phyloP scores from a whole-genome alignment of 495 filamentous ascomycete species.

The Aspergillus campestris region DNA sequence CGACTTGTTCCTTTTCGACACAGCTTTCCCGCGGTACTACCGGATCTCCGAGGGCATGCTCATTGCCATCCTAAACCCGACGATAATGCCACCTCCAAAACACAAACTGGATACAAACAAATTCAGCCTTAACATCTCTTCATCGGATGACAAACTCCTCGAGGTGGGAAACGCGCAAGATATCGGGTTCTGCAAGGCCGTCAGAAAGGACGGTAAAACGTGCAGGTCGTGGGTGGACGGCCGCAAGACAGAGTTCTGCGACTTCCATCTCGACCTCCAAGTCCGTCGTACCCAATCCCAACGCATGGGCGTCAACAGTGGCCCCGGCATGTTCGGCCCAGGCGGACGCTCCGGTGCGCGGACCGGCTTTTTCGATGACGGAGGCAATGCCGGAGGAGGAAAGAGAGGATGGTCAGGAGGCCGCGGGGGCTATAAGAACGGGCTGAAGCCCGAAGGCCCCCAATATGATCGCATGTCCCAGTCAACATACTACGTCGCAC shows the following conservation, averaged over 20 bases:
- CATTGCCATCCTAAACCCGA: slow-evolving; percentile 89
- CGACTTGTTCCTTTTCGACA: slow-evolving; percentile 85
- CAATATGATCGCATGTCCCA: slow-evolving; percentile 53
- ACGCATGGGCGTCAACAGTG: slow-evolving; percentile 73
- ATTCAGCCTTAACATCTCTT: slow-evolving; percentile 76
- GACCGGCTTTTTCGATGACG: slow-evolving; percentile 33
- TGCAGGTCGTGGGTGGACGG: slow-evolving; percentile 83
- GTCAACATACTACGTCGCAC: slow-evolving; percentile 51
- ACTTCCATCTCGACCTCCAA: slow-evolving; percentile 79
- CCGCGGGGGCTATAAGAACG: slow-evolving; percentile 19
- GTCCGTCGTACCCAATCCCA: slow-evolving; percentile 59
- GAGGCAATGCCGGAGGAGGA: slow-evolving; percentile 11
- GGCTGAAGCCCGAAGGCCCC: slow-evolving; percentile 36
- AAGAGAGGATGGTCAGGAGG: slow-evolving; percentile 15
- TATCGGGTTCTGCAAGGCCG: slow-evolving; percentile 77
- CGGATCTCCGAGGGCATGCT: slow-evolving; percentile 79
- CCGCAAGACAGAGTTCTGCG: slow-evolving; percentile 82
- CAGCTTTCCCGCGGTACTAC: slow-evolving; percentile 85
- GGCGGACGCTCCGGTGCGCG: slow-evolving; percentile 36
- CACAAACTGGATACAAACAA: slow-evolving; percentile 63
- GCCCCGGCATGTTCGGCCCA: slow-evolving; percentile 38
- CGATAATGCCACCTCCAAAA: slow-evolving; percentile 74
- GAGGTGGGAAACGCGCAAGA: slow-evolving; percentile 83
- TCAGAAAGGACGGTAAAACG: slow-evolving; percentile 72
- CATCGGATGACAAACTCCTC: slow-evolving; percentile 77